phyloP scores from a whole-genome alignment of 306 rosid genomes.

The Trifolium pratense region DNA sequence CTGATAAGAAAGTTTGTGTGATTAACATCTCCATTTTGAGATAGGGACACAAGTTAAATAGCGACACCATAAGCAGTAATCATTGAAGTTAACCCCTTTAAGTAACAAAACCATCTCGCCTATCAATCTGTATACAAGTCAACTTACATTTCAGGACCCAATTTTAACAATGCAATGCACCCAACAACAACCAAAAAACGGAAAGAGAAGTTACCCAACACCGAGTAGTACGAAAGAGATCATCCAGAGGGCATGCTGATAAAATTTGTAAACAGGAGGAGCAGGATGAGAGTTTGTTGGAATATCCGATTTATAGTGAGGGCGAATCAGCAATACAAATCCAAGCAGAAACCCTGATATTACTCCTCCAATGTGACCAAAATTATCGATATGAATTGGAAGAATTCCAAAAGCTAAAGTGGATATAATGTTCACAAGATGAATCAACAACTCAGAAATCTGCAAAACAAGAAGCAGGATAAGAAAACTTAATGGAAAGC shows the following conservation, averaged over 20 bases:
- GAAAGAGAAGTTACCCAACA: constrained; percentile 54
- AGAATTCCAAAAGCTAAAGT: constrained; percentile 77
- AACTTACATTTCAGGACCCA: constrained; percentile 12
- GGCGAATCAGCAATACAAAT: constrained; percentile 64
- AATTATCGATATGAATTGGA: constrained; percentile 66
- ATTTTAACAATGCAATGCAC: background rate
- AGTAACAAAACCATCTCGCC: constrained; percentile 50
- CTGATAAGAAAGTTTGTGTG: constrained; percentile 41
- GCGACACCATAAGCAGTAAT: constrained; percentile 65
- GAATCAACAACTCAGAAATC: constrained; percentile 62
- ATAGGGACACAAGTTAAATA: constrained; percentile 60
- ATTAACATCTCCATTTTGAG: constrained; percentile 56
- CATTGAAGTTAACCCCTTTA: constrained; percentile 50
- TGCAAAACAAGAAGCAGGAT: too few relatives aligned
- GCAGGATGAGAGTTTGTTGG: constrained; percentile 42
- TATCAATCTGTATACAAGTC: constrained; percentile 42
- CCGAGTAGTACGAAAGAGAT: constrained; percentile 57
- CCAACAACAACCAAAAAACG: constrained; percentile 6
- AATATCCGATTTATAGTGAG: constrained; percentile 67
- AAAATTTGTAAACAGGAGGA: constrained; percentile 43
- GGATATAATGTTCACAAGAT: constrained; percentile 50
- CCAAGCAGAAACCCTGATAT: constrained; percentile 82
- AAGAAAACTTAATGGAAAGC: too few relatives aligned
- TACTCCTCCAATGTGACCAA: constrained; percentile 88
- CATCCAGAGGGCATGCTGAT: constrained; percentile 64